Base-by-base conservation (phyloP, 345 rosid species). In the Acer saccharum region DNA sequence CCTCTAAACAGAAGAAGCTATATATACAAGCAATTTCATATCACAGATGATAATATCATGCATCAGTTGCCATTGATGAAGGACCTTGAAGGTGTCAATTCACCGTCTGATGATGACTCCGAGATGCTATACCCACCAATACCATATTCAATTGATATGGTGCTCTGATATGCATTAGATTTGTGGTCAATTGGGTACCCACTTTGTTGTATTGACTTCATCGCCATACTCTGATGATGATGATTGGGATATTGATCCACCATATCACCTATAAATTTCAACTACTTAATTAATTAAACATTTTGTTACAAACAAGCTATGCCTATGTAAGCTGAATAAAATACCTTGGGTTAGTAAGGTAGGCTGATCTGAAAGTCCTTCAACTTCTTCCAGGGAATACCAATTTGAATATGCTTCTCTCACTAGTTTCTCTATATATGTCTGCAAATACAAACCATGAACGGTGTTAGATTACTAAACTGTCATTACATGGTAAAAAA, bases 331-430 rank as follows among this genome's bases (percentile, higher is more conserved):
- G 39, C 39, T 35, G 39, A 35, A 62, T 46, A 46, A 7, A 39
- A 25, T 77, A 93, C 98, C 94, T 82, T 83, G 93, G 35, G 92
- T 87, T 29, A 87, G 86, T 58, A 86, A 84, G 62, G 91, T 66
- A n/a, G 58, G 62, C 63, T 89, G 92, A 58, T 76, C 82, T 44
- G 80, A 7, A 75, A 65, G n/a, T 58, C 82, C 89, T 74, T 89
- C 93, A 0, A 79, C 29, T 76, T 84, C 90, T 79, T 89, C 82
- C 70, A 93, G 83, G 12, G 81, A 57, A 62, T 64, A 3, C 97
- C 98, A 89, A 9, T 88, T 81, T 41, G 25, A 2, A 81, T 89
- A 74, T 54, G 98, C 98, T 63, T 86, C 76, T 80, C 83, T 90
- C 17, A 86, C 93, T 88, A 90, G 74, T 32, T 1, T 81, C 75